Evolutionary conservation across 108 stramenopile species (phyloP).

Genomic region (Pseudonitzschia multistriata): DNA sequence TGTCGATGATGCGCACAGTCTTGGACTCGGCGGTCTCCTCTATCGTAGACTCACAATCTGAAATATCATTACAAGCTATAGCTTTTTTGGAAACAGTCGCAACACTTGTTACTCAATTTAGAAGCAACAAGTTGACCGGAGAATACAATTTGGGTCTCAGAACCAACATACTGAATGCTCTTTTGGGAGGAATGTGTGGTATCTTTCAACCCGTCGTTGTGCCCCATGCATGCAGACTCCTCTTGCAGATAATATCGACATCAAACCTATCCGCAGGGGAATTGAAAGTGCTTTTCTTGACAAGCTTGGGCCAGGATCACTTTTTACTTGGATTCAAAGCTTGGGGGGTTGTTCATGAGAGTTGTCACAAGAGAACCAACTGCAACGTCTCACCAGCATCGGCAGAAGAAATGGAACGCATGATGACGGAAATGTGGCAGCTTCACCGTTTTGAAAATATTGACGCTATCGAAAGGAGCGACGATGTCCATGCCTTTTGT

Average conservation of each 20-base stretch:
- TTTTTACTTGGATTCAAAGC: slow-evolving; percentile 9
- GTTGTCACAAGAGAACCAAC: neutral
- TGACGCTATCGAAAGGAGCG: neutral
- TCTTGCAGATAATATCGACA: slow-evolving; percentile 4
- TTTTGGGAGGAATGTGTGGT: slow-evolving; percentile 2
- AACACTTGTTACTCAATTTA: neutral
- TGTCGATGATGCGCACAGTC: slow-evolving; percentile 10
- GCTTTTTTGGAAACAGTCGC: slow-evolving; percentile 20
- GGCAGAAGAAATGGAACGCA: neutral
- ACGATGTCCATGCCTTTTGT: slow-evolving; percentile 12
- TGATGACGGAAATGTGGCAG: slow-evolving; percentile 9
- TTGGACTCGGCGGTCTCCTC: slow-evolving; percentile 26
- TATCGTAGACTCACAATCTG: slow-evolving; percentile 19
- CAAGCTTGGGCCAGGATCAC: slow-evolving; percentile 2
- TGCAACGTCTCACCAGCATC: neutral
- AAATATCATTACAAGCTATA: slow-evolving; percentile 11
- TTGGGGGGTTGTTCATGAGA: slow-evolving; percentile 3
- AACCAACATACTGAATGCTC: neutral
- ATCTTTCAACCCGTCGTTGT: slow-evolving; percentile 7
- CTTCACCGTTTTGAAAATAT: slow-evolving; percentile 14
- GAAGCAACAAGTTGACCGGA: neutral
- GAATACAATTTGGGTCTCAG: neutral
- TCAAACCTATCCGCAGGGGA: slow-evolving; percentile 5
- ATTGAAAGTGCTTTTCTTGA: neutral
- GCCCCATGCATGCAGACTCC: neutral